Conservation (phyloP, 768 basidiomycete genomes). For the Megacollybia marginata region DNA sequence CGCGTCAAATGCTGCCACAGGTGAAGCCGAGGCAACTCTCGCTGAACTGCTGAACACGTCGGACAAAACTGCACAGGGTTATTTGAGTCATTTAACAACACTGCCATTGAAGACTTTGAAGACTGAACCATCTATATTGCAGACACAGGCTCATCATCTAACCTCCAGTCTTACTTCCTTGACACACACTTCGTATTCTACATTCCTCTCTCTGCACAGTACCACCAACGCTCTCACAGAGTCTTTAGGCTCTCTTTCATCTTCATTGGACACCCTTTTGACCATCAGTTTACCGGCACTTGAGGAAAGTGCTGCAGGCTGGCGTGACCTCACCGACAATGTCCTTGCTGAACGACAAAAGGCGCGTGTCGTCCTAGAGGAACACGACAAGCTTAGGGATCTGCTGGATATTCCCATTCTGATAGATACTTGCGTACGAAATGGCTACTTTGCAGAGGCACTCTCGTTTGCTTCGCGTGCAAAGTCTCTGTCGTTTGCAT, state of each 20-base stretch:
- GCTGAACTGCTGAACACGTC: conserved; percentile 13
- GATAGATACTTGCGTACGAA: conserved; percentile 89
- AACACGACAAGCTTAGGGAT: conserved; percentile 89
- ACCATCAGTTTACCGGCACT: conserved; percentile 64
- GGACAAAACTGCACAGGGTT: conserved; percentile 32
- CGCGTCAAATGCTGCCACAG: not conserved
- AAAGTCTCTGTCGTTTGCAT: conserved; percentile 35
- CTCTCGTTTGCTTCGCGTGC: conserved; percentile 79
- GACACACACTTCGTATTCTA: conserved; percentile 86
- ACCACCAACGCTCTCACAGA: conserved; percentile 67
- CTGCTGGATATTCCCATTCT: conserved; percentile 85
- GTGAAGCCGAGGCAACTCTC: not conserved
- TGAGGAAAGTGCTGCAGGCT: conserved; percentile 63
- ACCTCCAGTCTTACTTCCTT: conserved; percentile 86
- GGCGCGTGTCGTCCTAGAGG: conserved; percentile 82
- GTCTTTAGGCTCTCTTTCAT: conserved; percentile 68
- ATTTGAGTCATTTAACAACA: conserved; percentile 59
- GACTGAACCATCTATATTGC: conserved; percentile 66
- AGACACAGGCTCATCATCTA: conserved; percentile 79
- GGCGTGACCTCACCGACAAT: conserved; percentile 64
- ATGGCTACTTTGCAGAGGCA: conserved; percentile 89
- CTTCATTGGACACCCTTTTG: conserved; percentile 66
- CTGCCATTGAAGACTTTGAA: conserved; percentile 64
- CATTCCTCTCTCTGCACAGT: conserved; percentile 82
- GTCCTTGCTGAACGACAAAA: conserved; percentile 71